Percentiles rank a stretch among this genome's conserved stretches.
Conservation (phyloP, 73 alveolate species). For the Paramecium tetraurelia region DNA sequence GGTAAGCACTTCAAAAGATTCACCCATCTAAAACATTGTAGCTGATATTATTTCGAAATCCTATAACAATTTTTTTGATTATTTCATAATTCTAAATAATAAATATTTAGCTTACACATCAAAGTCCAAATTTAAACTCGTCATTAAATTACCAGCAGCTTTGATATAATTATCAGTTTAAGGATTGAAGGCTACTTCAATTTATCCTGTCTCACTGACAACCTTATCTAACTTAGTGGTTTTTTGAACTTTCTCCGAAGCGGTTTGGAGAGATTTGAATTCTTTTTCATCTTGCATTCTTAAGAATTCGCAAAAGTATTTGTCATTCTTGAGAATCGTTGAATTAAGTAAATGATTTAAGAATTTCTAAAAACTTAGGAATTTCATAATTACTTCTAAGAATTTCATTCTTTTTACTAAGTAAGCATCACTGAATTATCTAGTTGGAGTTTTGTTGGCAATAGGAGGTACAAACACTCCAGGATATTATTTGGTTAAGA, state of each 20-base stretch:
- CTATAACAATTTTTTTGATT: not conserved
- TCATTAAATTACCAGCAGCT: not conserved
- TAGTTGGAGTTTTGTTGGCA: conserved; percentile 49
- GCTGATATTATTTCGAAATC: not conserved
- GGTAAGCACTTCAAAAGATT: not conserved
- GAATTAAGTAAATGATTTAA: conserved; percentile 54
- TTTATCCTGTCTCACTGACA: not conserved
- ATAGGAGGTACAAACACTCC: conserved; percentile 58
- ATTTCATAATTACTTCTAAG: conserved; percentile 39
- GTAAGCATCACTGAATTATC: conserved; percentile 27
- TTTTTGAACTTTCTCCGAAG: conserved; percentile 1
- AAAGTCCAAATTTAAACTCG: not conserved
- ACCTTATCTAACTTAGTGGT: conserved; percentile 28
- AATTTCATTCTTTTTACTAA: conserved; percentile 56
- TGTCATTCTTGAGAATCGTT: conserved; percentile 56
- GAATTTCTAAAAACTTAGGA: not conserved
- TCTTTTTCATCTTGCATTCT: conserved; percentile 60
- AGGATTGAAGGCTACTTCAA: not conserved
- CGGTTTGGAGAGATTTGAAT: not conserved
- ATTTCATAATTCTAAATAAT: not conserved
- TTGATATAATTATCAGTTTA: not conserved
- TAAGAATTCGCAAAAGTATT: conserved; percentile 62
- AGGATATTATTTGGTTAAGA: conserved; percentile 46
- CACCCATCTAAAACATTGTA: not conserved
- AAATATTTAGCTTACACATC: not conserved